Base-by-base conservation (phyloP, 495 filamentous ascomycete species). In the Pyrenopolyporus hunteri region DNA sequence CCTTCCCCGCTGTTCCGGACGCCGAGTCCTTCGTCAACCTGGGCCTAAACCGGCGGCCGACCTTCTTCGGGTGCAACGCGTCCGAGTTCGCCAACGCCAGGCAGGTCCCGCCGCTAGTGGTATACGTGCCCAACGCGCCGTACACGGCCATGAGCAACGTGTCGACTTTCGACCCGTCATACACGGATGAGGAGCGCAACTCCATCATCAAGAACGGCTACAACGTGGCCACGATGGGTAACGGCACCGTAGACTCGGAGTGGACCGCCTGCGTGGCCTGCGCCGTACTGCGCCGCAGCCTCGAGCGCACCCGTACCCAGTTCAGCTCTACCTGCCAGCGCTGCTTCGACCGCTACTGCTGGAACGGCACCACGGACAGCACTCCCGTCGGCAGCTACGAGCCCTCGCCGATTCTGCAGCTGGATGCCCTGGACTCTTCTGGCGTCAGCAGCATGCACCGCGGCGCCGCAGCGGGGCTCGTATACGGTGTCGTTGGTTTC, bases 1-100 rank as follows among this genome's bases (percentile, higher is more conserved):
- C 82, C 1, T 97, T 98, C 80, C 93, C 93, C 0, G 68, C 81
- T 8, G 80, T 98, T 11, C 93, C 93, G 0, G 91, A 92, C 74
- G 75, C 80, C 44, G 87, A 91, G 75, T 96, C 92, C 8, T 96
- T 98, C 72, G 75, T 97, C 63, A 92, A 94, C 74, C 82, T 89
- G 0, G 89, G 89, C 19, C 79, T 97, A 8, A 98, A 97, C 82
- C 84, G 76, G 49, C 85, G 83, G 3, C 94, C 93, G 0, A 91
- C 92, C 6, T 97, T 98, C 80, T 98, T 98, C 75, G 93, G 93
- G 56, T 98, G 93, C 78, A 76, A 93, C 75, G 79, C 77, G 35
- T 73, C 76, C 53, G 95, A 96, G 73, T 80, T 86, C 43, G 83
- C 86, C 3, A 72, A 72, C 28, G 71, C 66, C 4, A 59, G 69